Percentiles rank a stretch among this genome's conserved stretches.
phyloP scores from a whole-genome alignment of 179 eudicot genomes.

The Gypsophila paniculata region DNA sequence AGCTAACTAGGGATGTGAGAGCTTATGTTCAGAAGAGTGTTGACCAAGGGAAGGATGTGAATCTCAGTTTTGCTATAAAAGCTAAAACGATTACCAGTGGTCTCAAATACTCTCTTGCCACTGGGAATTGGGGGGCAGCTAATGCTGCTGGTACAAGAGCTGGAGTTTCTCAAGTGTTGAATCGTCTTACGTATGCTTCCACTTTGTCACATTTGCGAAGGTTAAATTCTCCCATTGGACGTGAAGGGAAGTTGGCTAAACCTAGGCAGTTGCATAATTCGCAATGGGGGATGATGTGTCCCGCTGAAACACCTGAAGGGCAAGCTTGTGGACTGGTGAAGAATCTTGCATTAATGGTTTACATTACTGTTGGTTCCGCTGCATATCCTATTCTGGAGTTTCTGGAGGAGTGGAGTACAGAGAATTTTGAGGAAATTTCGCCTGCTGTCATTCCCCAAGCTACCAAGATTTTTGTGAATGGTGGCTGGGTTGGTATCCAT shows the following conservation, averaged over 20 bases:
- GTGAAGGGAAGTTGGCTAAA: constrained; percentile 96
- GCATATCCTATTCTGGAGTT: constrained; percentile 93
- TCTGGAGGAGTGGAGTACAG: constrained; percentile 98
- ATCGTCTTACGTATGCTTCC: constrained; percentile 92
- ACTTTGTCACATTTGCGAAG: constrained; percentile 90
- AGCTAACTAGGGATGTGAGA: constrained; percentile 92
- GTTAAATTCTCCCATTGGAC: constrained; percentile 92
- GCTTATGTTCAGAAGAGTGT: constrained; percentile 92
- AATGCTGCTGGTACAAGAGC: constrained; percentile 98
- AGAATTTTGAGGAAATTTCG: constrained; percentile 92
- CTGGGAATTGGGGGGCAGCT: constrained; percentile 99
- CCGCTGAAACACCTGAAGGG: constrained; percentile 99
- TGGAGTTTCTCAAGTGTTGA: constrained; percentile 98
- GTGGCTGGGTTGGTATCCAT: constrained; percentile 97
- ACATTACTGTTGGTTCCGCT: constrained; percentile 93
- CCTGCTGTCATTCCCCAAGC: constrained; percentile 94
- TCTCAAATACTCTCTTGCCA: constrained; percentile 88
- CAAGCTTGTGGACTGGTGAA: constrained; percentile 98
- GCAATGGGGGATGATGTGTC: constrained; percentile 99
- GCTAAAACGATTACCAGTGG: constrained; percentile 99
- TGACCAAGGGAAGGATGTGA: constrained; percentile 86
- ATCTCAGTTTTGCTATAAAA: constrained; percentile 89
- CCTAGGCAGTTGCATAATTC: constrained; percentile 97
- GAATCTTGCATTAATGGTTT: constrained; percentile 95
- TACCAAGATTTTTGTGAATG: constrained; percentile 94